phyloP scores from a whole-genome alignment of 2,329 filamentous ascomycete species.

The Botrytis cinerea region DNA sequence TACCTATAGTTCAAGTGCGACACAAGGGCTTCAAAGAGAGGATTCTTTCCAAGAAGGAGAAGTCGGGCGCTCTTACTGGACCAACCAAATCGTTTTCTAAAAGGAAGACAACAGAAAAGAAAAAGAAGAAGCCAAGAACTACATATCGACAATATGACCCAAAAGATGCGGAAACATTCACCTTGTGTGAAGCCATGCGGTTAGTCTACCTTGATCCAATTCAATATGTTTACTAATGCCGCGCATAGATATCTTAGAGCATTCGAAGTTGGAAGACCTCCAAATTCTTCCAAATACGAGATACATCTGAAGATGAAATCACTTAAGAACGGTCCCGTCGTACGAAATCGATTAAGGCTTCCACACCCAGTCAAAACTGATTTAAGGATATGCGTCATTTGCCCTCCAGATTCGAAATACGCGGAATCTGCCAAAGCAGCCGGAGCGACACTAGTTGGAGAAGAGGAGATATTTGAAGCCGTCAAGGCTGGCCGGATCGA shows the following conservation, averaged over 20 bases:
- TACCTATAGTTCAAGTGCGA: conserved; percentile 33
- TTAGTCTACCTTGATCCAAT: conserved; percentile 46
- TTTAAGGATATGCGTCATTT: conserved; percentile 86
- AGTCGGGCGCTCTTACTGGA: conserved; percentile 15
- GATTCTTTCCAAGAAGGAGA: conserved; percentile 34
- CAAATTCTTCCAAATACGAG: conserved; percentile 81
- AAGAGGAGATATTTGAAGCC: conserved; percentile 80
- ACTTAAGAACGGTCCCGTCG: conserved; percentile 78
- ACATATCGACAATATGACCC: conserved; percentile 43
- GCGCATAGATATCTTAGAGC: conserved; percentile 78
- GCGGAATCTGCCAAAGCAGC: conserved; percentile 73
- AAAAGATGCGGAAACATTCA: conserved; percentile 61
- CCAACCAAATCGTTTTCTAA: conserved; percentile 37
- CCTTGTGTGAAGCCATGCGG: conserved; percentile 92
- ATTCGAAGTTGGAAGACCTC: conserved; percentile 82
- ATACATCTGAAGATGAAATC: conserved; percentile 80
- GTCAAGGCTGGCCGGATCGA: conserved; percentile 73
- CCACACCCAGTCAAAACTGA: conserved; percentile 90
- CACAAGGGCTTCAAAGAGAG: conserved; percentile 27
- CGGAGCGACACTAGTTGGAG: conserved; percentile 81
- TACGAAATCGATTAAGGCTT: conserved; percentile 84
- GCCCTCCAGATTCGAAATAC: conserved; percentile 74
- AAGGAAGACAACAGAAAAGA: conserved; percentile 40
- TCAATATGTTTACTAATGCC: conserved; percentile 20
- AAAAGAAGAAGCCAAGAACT: conserved; percentile 41